These are phyloP conservation scores for Saccharomycopsis sp. DNA, from an alignment of 805 yeast species.

Conservation along the genomic window DNA sequence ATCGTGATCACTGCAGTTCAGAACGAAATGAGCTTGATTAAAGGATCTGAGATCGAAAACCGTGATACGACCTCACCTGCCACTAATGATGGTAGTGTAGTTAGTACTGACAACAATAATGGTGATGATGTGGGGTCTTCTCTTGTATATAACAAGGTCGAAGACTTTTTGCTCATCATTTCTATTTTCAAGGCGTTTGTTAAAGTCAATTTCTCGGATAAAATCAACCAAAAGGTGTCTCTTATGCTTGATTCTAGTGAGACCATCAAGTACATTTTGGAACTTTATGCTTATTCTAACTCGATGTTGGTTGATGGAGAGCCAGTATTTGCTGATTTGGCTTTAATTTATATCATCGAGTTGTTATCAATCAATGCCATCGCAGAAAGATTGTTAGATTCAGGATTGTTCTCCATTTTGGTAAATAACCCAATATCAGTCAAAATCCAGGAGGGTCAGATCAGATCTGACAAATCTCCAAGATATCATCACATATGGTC, in stretches of 20 bases:
- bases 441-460: slow-evolving; percentile 58
- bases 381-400: slow-evolving; percentile 57
- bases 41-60: neutral
- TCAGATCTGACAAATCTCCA: slow-evolving; percentile 45
- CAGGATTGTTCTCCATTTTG: slow-evolving; percentile 61
- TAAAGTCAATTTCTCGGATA: slow-evolving; percentile 39
- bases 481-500: slow-evolving; percentile 76
- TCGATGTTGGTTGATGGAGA: slow-evolving; percentile 53
- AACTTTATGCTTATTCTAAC: slow-evolving; percentile 64
- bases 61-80: neutral
- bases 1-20: slow-evolving; percentile 53
- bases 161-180: slow-evolving; percentile 57
- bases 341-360: slow-evolving; percentile 64
- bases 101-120: slow-evolving; percentile 28
- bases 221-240: slow-evolving; percentile 45
- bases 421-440: slow-evolving; percentile 70
- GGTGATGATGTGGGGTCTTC: slow-evolving; percentile 30
- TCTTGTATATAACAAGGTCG: slow-evolving; percentile 45
- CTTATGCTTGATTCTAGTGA: slow-evolving; percentile 49
- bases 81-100: neutral
- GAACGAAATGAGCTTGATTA: slow-evolving; percentile 38
- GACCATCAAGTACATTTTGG: slow-evolving; percentile 54
- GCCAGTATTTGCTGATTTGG: slow-evolving; percentile 63
- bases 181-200: slow-evolving; percentile 58
- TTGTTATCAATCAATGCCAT: slow-evolving; percentile 53